Percentiles rank a stretch among this genome's conserved stretches.
phyloP scores from a whole-genome alignment of 768 basidiomycete species.

The Mycena pura region DNA sequence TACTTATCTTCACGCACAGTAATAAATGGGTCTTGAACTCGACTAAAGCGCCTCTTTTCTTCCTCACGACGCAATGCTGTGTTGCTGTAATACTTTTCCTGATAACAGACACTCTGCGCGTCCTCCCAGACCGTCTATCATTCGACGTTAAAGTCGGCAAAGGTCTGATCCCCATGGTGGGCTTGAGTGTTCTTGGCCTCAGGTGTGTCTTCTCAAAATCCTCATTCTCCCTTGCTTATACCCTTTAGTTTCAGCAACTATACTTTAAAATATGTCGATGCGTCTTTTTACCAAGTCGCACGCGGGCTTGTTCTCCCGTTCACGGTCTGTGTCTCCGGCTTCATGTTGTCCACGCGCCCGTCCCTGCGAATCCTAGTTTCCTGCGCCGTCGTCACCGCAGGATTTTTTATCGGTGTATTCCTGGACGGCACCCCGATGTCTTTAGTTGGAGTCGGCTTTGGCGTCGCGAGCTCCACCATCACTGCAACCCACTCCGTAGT shows the following conservation, averaged over 20 bases:
- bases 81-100: conserved; percentile 84
- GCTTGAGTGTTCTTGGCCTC: conserved; percentile 81
- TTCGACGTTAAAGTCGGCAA: conserved; percentile 71
- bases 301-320: conserved; percentile 93
- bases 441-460: conserved; percentile 75
- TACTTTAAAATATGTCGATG: conserved; percentile 92
- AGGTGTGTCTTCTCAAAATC: conserved; percentile 55
- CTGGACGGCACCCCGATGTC: conserved; percentile 71
- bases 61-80: conserved; percentile 79
- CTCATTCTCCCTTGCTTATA: neutral
- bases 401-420: conserved; percentile 92
- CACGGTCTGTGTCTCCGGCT: conserved; percentile 87
- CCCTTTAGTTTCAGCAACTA: conserved; percentile 82
- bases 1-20: conserved; percentile 44
- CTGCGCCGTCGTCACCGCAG: conserved; percentile 83
- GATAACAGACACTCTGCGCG: conserved; percentile 61
- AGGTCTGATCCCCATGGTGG: conserved; percentile 77
- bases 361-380: conserved; percentile 76
- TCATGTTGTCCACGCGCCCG: conserved; percentile 78
- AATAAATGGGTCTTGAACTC: conserved; percentile 92
- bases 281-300: conserved; percentile 95
- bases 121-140: conserved; percentile 71
- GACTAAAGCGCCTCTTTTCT: conserved; percentile 82
- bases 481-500: conserved; percentile 92
- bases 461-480: conserved; percentile 84